Conservation (phyloP, 2,329 filamentous ascomycete species). For the Epichloe typhina region DNA sequence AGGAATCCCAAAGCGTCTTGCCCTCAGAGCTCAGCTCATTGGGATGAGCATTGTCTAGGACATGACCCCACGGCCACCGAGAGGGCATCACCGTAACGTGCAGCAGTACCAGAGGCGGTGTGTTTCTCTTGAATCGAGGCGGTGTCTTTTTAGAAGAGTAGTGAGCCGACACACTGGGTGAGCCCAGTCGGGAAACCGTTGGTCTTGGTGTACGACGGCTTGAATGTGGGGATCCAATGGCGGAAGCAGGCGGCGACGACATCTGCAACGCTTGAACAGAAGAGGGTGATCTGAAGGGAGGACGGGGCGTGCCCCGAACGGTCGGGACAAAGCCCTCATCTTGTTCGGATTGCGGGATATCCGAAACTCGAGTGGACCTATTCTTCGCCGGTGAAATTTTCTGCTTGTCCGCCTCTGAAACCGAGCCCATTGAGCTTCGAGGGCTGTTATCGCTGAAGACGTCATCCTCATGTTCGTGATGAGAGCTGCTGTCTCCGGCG, state of each 20-base stretch:
- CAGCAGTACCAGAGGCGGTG: constrained; percentile 59
- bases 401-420: constrained; percentile 24
- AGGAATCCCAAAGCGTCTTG: constrained; percentile 45
- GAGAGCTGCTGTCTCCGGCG: constrained; percentile 33
- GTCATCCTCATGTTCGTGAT: constrained; percentile 39
- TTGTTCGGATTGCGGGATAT: constrained; percentile 34
- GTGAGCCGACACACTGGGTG: constrained; percentile 36
- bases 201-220: constrained; percentile 33
- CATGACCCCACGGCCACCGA: constrained; percentile 48
- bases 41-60: constrained; percentile 32
- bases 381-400: constrained; percentile 13
- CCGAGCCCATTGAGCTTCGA: constrained; percentile 42
- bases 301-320: constrained; percentile 45
- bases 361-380: constrained; percentile 33
- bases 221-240: constrained; percentile 42
- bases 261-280: constrained; percentile 60
- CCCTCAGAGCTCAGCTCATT: constrained; percentile 30
- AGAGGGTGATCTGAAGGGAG: constrained; percentile 56
- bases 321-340: constrained; percentile 38
- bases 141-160: constrained; percentile 46
- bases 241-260: constrained; percentile 49
- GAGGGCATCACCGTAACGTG: constrained; percentile 67
- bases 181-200: constrained; percentile 44
- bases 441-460: constrained; percentile 46
- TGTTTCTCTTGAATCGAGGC: constrained; percentile 41